Evolutionary conservation across 2,329 filamentous ascomycete genomes (phyloP), one percentile per base, ranked within the genome.

Genomic region (Fusarium falciforme): DNA sequence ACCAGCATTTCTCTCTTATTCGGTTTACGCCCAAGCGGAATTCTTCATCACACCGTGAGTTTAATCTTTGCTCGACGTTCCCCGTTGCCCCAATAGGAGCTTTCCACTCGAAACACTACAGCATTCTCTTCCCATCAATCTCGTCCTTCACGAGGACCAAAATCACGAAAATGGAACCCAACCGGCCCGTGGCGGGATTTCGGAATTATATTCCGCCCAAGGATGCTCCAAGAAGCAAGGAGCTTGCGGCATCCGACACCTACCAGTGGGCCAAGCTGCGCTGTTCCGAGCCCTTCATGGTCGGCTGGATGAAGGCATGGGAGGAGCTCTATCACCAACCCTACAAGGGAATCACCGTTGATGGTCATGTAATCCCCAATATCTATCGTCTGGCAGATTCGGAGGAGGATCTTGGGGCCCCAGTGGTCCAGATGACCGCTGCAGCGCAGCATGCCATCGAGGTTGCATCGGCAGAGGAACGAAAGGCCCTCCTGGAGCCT

Each of bases 401-500:
- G 38, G 10, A 27, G 12, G 67, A 72, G 17, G 38, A 72, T 22
- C 22, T 70, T 1, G 71, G 61, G 42, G 63, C 67, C 6, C 67
- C 70, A 27, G 42, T 38, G 35, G 2, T 6, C 16, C 22, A 59
- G 5, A 61, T 61, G 22, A 54, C 40, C 9, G 22, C 35, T 12
- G 40, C 61, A 27, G 70, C 67, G 9, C 64, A 64, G 25, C 17
- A 52, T 7, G 63, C 42, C 2, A 57, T 74, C 27, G 25, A 65
- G 11, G 7, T 59, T 38, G 61, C 71, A 31, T 57, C 70, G 22
- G 29, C 33, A 36, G 66, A 70, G 25, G 87, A 93, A 74, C 84
- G 81, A 42, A 71, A 84, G 20, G 83, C 83, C 25, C 78, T 91
- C 0, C 80, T 81, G 35, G 89, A 91, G 77, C 89, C 91, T 77